Evolutionary conservation across 2,329 filamentous ascomycete species (phyloP).

Genomic region (Scedosporium boydii): DNA sequence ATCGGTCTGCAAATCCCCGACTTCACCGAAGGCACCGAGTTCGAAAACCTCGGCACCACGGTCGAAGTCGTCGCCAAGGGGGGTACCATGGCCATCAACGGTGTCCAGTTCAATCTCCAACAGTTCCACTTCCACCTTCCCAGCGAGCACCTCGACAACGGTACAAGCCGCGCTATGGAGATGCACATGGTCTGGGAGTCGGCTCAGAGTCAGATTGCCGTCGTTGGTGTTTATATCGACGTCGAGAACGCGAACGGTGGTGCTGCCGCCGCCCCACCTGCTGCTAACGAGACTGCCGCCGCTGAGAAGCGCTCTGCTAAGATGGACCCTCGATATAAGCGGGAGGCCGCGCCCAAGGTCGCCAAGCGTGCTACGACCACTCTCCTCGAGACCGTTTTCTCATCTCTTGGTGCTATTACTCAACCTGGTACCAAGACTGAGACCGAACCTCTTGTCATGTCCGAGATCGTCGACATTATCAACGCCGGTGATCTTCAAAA

Average conservation of each 20-base stretch:
- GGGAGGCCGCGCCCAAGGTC: constrained; percentile 17
- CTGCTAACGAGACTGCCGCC: background rate
- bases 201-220: constrained; percentile 23
- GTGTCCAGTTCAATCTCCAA: constrained; percentile 30
- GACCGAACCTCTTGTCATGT: constrained; percentile 32
- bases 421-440: constrained; percentile 29
- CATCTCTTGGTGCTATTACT: constrained; percentile 28
- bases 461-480: constrained; percentile 28
- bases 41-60: constrained; percentile 43
- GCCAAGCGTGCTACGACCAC: constrained; percentile 28
- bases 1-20: constrained; percentile 19
- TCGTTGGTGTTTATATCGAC: constrained; percentile 34
- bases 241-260: constrained; percentile 17
- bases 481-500: constrained; percentile 27
- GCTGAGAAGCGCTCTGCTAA: constrained; percentile 7
- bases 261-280: constrained; percentile 7
- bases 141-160: constrained; percentile 45
- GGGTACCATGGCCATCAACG: constrained; percentile 31
- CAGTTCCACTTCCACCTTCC: constrained; percentile 56
- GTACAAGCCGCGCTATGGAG: constrained; percentile 29
- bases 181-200: constrained; percentile 31
- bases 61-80: constrained; percentile 31
- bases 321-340: constrained; percentile 1
- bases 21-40: constrained; percentile 26
- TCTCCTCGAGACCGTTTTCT: constrained; percentile 38